phyloP scores from a whole-genome alignment of 306 rosid genomes.

The Quercus engelmannii region DNA sequence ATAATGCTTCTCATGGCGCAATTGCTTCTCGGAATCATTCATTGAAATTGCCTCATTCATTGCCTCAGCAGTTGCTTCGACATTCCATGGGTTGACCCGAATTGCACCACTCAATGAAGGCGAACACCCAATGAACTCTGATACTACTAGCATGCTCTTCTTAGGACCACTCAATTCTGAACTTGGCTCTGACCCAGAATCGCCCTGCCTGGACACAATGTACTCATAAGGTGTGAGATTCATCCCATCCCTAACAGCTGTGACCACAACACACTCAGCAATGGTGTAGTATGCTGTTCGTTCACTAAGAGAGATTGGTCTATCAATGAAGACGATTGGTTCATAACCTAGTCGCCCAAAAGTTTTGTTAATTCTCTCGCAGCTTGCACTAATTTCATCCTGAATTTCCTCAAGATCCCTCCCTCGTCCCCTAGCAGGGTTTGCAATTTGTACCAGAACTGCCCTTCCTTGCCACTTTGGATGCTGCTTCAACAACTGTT shows the following conservation, averaged over 20 bases:
- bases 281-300: constrained; percentile 47
- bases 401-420: constrained; percentile 58
- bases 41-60: constrained; percentile 60
- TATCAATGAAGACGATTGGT: constrained; percentile 52
- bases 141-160: constrained; percentile 59
- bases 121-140: constrained; percentile 69
- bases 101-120: constrained; percentile 71
- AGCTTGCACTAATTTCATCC: constrained; percentile 40
- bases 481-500: constrained; percentile 57
- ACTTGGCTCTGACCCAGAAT: constrained; percentile 25
- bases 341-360: constrained; percentile 43
- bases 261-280: constrained; percentile 59
- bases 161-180: constrained; percentile 32
- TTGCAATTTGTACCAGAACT: constrained; percentile 52
- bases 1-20: constrained; percentile 68
- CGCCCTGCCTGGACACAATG: constrained; percentile 66
- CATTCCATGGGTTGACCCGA: constrained; percentile 68
- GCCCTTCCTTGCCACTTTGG: constrained; percentile 53
- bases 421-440: constrained; percentile 64
- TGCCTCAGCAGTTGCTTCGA: constrained; percentile 62
- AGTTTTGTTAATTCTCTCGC: constrained; percentile 41
- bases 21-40: constrained; percentile 56
- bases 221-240: constrained; percentile 64
- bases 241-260: constrained; percentile 72
- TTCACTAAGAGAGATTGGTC: constrained; percentile 44